phyloP scores from a whole-genome alignment of 495 filamentous ascomycete genomes.

The Xylaria grammica region DNA sequence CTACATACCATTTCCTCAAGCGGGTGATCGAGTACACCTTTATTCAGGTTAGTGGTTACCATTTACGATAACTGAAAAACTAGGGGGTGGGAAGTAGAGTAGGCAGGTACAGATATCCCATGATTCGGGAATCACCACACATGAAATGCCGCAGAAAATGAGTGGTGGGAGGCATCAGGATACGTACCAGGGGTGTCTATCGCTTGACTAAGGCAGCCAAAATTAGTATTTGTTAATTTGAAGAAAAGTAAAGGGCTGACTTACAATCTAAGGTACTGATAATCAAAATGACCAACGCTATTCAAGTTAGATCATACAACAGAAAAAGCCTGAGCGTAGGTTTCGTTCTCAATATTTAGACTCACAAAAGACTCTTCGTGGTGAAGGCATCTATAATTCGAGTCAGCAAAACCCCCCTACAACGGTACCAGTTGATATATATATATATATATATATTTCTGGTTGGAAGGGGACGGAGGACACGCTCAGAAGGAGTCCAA shows the following conservation, averaged over 20 bases:
- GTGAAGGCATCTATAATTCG: conserved; percentile 78
- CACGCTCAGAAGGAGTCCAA: neutral
- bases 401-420: no score
- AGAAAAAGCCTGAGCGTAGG: neutral
- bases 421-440: no score
- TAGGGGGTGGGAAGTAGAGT: neutral
- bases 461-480: no score
- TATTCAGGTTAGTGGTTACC: conserved; percentile 18
- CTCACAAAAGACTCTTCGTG: conserved; percentile 87
- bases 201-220: conserved; percentile 16
- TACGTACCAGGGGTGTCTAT: conserved; percentile 26
- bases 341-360: neutral
- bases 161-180: conserved; percentile 8
- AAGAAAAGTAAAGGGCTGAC: conserved; percentile 57
- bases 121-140: neutral
- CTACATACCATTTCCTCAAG: conserved; percentile 82
- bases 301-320: conserved; percentile 2
- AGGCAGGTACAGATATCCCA: neutral
- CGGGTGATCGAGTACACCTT: conserved; percentile 93
- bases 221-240: conserved; percentile 1
- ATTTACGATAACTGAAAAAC: neutral
- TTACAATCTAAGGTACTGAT: conserved; percentile 95
- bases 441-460: no score
- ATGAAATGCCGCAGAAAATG: neutral
- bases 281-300: conserved; percentile 93